Evolutionary conservation across 164 flowering plant genomes (phyloP), one percentile per base, ranked within the genome.

Genomic region (Cinnamomum chago): DNA sequence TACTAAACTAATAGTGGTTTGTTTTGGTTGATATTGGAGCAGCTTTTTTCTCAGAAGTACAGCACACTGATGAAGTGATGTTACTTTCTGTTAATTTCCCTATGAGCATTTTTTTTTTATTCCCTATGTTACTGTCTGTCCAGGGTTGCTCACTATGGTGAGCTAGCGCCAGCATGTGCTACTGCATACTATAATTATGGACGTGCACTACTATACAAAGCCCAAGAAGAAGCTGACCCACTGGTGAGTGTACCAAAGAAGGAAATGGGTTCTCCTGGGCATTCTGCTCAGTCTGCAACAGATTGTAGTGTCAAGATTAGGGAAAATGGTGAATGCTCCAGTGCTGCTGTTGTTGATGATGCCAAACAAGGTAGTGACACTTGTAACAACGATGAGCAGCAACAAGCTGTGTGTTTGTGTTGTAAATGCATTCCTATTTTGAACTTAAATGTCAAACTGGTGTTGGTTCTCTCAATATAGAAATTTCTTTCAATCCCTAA

Each of bases 211-310:
- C 84, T 96, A 50, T 84, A 88, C 78, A 94, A 94, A 85, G 97
- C 97, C 23, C 98, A 96, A 80, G 98, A 92, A 62, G 97, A 94
- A 81, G 84, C 94, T 77, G 98, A 96, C 84, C 97, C 97, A 14
- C 75, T 94, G 72, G 97, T 73, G 67, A 27, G 81, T 67, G 83
- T 88, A 70, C 95, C 95, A 1, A 90, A 92, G 84, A 90, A 89
- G 82, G 94, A 89, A 50, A 73, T 77, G 40, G 82, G 73, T 72
- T 75, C 90, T 30, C 73, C 69, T 33, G 81, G 81, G 72, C 83
- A 77, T 51, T 76, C 86, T 73, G 80, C 64, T 50, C 82, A 78
- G 40, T 76, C 86, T 73, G 80, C 66, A 52, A 85, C 84, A 73
- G 87, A 82, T 76, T 84, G 65, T 10, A 65, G 85, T 73, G 77